A percentile compares a stretch with the other conserved stretches of the same genome.
Evolutionary conservation across 108 stramenopile species (phyloP).

Genomic region (Nitzschia inconspicua): DNA sequence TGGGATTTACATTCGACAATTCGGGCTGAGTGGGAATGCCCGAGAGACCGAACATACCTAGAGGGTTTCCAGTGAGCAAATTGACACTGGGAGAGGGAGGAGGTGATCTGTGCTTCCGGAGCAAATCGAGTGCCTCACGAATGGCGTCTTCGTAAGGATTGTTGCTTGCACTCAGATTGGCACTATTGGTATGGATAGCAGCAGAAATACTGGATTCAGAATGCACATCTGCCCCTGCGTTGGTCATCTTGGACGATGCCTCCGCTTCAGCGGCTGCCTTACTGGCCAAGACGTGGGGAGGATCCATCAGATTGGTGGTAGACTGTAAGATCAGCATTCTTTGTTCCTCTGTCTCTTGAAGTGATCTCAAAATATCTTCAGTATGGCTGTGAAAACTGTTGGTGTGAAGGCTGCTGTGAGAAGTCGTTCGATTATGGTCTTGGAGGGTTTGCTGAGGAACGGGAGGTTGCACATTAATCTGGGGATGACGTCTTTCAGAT

Average conservation of each 20-base stretch:
- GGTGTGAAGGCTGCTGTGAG: no score
- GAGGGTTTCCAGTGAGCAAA: not conserved
- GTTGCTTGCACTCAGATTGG: no score
- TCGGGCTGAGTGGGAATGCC: no score
- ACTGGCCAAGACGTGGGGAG: not conserved
- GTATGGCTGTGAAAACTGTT: conserved; percentile 1
- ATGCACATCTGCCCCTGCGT: not conserved
- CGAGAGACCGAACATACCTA: not conserved
- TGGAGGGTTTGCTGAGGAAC: no score
- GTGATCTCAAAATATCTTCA: conserved; percentile 32
- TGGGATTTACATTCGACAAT: no score
- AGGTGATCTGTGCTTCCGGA: conserved; percentile 33
- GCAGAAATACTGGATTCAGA: no score
- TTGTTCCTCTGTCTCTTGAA: conserved; percentile 39
- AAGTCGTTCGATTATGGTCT: no score
- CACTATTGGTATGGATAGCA: no score
- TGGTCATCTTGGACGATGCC: not conserved
- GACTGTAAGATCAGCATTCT: conserved; percentile 21
- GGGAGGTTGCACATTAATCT: not conserved
- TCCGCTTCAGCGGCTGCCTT: not conserved
- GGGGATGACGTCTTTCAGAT: not conserved
- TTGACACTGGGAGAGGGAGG: conserved; percentile 1
- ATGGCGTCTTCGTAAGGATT: conserved; percentile 60
- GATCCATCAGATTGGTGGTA: no score
- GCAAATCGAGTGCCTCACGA: conserved; percentile 37